phyloP scores from a whole-genome alignment of 441 rosid genomes.

The Macaranga tanarius region DNA sequence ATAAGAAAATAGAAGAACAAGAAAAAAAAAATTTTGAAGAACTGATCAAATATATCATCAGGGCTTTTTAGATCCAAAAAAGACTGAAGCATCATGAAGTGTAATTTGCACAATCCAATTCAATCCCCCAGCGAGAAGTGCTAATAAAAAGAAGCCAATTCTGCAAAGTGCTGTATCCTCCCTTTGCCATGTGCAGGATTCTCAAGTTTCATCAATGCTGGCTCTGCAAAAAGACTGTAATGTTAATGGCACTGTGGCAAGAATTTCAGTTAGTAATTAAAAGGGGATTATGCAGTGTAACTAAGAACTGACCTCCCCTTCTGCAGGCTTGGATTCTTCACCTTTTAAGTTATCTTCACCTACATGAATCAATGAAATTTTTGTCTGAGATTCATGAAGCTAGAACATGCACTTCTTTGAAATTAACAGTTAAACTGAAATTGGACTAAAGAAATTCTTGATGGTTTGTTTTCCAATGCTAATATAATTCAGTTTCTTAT shows the following conservation, averaged over 20 bases:
- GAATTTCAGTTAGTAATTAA: neutral
- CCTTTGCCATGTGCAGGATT: conserved; percentile 11
- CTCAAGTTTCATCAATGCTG: conserved; percentile 24
- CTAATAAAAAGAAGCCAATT: conserved; percentile 31
- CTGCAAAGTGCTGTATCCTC: conserved; percentile 21
- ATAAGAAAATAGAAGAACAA: neutral
- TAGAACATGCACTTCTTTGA: neutral
- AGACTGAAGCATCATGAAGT: conserved; percentile 17
- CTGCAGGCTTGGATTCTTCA: conserved; percentile 72
- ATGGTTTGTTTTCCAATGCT: neutral
- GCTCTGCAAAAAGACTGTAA: conserved; percentile 28
- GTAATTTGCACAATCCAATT: conserved; percentile 28
- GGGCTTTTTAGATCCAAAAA: conserved; percentile 24
- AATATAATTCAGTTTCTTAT: neutral
- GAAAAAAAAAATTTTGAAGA: neutral
- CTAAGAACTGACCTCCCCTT: conserved; percentile 54
- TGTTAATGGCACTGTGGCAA: conserved; percentile 3
- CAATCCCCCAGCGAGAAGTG: conserved; percentile 30
- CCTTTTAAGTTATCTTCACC: conserved; percentile 74
- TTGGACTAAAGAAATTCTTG: neutral
- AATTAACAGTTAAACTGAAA: neutral
- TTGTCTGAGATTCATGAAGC: neutral
- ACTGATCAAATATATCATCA: conserved; percentile 2
- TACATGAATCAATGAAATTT: conserved; percentile 26
- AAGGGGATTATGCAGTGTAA: neutral